These are phyloP conservation scores for Neofusicoccum parvum DNA, from an alignment of 2,329 filamentous ascomycete species.

Conservation along the genomic window DNA sequence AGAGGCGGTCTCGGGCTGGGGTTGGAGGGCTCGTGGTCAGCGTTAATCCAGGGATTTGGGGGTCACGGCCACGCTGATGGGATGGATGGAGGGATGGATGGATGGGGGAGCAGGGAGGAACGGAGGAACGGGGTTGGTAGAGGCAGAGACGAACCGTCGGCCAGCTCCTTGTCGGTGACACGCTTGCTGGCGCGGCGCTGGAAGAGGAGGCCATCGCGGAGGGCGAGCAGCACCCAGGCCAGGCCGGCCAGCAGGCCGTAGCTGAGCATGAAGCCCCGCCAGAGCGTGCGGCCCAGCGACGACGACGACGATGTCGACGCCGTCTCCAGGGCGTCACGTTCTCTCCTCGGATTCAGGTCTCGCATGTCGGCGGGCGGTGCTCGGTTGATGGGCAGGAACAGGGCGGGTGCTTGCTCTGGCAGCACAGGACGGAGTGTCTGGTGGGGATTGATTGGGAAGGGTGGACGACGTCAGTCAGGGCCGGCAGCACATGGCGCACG, in stretches of 20 bases:
- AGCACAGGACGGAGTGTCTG: not conserved
- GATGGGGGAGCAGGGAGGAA: not conserved
- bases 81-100: not conserved
- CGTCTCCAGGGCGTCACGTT: not conserved
- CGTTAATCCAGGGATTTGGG: not conserved
- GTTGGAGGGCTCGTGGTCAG: not conserved
- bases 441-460: not conserved
- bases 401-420: not conserved
- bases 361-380: not conserved
- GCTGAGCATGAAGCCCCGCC: constrained; percentile 22
- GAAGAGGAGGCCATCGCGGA: constrained; percentile 34
- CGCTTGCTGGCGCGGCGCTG: constrained; percentile 27
- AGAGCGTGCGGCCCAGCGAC: not conserved
- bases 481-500: constrained; percentile 10
- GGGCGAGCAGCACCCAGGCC: constrained; percentile 27
- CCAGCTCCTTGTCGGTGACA: constrained; percentile 34
- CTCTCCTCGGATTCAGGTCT: not conserved
- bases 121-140: not conserved
- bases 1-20: constrained; percentile 55
- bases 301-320: not conserved
- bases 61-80: not conserved
- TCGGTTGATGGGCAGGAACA: not conserved
- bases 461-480: not conserved
- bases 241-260: constrained; percentile 36
- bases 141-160: constrained; percentile 27